These are phyloP conservation scores for Pistacia vera DNA, from an alignment of 345 rosid species.

Conservation along the genomic window DNA sequence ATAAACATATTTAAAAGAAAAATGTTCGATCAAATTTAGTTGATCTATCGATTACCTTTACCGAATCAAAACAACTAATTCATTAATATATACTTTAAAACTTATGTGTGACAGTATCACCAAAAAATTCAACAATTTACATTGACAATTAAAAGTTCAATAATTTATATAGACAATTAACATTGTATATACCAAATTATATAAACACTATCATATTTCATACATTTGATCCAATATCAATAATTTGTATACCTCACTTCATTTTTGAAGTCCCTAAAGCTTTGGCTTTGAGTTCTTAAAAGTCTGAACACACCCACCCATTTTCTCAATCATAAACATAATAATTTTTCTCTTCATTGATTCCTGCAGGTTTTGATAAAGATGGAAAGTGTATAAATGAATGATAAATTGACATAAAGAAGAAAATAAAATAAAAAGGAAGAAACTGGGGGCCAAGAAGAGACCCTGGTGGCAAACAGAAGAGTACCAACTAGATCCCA, in stretches of 20 bases:
- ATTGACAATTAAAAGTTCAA: no score
- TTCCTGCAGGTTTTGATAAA: neutral
- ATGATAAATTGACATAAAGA: constrained; percentile 16
- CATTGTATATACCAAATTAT: no score
- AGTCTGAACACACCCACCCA: neutral
- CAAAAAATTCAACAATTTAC: no score
- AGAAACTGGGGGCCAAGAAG: constrained; percentile 28
- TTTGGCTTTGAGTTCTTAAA: neutral
- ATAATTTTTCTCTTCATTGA: neutral
- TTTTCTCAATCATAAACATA: neutral
- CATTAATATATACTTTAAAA: no score
- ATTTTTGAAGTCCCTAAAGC: neutral
- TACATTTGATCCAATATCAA: no score
- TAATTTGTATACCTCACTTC: neutral
- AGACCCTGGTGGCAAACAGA: constrained; percentile 65
- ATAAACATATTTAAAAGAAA: no score
- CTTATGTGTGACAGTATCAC: no score
- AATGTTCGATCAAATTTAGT: no score
- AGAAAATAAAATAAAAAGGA: no score
- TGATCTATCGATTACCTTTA: no score
- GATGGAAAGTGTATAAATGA: neutral
- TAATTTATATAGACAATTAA: no score
- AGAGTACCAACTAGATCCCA: constrained; percentile 49
- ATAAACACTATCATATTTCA: neutral
- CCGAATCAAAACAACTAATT: no score